A percentile compares a stretch with the other conserved stretches of the same genome.
Conservation (phyloP, 139 green algal species). For the Medakamo hakoo region DNA sequence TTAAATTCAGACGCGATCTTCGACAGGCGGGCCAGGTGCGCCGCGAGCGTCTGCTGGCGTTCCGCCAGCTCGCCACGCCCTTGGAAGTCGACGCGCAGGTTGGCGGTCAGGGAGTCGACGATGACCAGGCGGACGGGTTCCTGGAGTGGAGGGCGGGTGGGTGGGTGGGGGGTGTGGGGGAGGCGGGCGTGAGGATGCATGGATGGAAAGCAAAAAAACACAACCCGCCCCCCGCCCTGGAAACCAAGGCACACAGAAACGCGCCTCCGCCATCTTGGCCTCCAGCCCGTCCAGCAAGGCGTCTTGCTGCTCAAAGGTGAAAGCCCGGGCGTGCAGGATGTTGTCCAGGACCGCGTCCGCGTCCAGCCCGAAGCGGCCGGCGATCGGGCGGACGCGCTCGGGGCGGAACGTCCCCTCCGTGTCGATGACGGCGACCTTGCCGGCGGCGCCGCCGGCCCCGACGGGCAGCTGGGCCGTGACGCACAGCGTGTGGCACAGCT, state of each 20-base stretch:
- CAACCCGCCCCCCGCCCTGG: not conserved
- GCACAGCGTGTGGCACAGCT: slow-evolving; percentile 70
- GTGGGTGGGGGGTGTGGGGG: too few relatives aligned
- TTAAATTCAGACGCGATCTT: slow-evolving; percentile 86
- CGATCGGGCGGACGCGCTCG: slow-evolving; percentile 65
- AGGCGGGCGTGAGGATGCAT: not conserved
- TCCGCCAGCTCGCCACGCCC: slow-evolving; percentile 81
- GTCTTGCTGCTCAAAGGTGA: slow-evolving; percentile 71
- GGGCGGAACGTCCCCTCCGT: slow-evolving; percentile 88
- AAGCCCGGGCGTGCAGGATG: slow-evolving; percentile 50
- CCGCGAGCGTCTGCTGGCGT: slow-evolving; percentile 73
- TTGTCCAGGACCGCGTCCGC: slow-evolving; percentile 60
- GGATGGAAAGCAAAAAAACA: not conserved
- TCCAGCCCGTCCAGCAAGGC: slow-evolving; percentile 31
- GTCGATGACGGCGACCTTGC: slow-evolving; percentile 73
- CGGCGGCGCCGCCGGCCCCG: slow-evolving; percentile 24
- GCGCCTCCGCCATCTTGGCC: slow-evolving; percentile 52
- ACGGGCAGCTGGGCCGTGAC: slow-evolving; percentile 48
- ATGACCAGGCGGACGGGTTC: slow-evolving; percentile 41
- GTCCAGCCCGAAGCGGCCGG: slow-evolving; percentile 64
- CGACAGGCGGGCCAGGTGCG: slow-evolving; percentile 47
- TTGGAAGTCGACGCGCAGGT: slow-evolving; percentile 71
- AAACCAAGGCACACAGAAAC: slow-evolving; percentile 33
- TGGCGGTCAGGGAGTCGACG: slow-evolving; percentile 72
- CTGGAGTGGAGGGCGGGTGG: too few relatives aligned